Conservation (phyloP, 2,329 filamentous ascomycete species). For the Penicillium sp. region DNA sequence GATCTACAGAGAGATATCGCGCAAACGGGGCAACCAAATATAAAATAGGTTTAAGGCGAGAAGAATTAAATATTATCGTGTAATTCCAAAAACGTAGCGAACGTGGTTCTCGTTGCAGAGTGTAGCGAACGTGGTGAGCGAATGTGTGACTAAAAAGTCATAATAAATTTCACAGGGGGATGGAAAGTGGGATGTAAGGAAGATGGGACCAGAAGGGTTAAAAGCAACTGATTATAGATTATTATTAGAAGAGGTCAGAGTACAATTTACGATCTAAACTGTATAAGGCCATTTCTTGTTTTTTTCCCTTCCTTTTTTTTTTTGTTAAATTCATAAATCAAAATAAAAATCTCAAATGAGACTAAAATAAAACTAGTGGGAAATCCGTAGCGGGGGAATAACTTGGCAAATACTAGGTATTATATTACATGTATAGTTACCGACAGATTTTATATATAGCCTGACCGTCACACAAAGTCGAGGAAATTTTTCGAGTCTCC, state of each 20-base stretch:
- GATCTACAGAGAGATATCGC: conserved; percentile 11
- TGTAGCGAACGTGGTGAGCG: conserved; percentile 40
- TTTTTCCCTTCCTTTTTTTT: conserved; percentile 8
- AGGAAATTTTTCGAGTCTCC: conserved; percentile 4
- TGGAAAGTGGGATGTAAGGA: conserved; percentile 16
- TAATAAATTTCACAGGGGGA: conserved; percentile 22
- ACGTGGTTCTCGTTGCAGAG: conserved; percentile 40
- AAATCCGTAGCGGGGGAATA: conserved; percentile 27
- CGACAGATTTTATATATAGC: too few relatives aligned
- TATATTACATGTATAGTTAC: neutral
- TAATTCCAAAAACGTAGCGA: conserved; percentile 35
- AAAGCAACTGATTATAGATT: conserved; percentile 26
- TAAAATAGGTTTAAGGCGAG: neutral
- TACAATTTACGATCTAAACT: conserved; percentile 23
- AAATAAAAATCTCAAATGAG: neutral
- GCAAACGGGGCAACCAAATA: conserved; percentile 22
- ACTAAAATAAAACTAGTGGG: conserved; percentile 21
- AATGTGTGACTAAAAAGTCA: conserved; percentile 35
- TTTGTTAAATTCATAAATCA: neutral
- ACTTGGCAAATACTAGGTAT: conserved; percentile 13
- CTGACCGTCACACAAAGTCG: conserved; percentile 13
- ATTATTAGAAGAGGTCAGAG: conserved; percentile 29
- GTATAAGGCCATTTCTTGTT: conserved; percentile 18
- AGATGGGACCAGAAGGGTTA: conserved; percentile 27
- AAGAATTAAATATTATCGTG: conserved; percentile 27